A percentile compares a stretch with the other conserved stretches of the same genome.
Conservation (phyloP, 805 yeast genomes). For the Myxozyma neotropica region DNA sequence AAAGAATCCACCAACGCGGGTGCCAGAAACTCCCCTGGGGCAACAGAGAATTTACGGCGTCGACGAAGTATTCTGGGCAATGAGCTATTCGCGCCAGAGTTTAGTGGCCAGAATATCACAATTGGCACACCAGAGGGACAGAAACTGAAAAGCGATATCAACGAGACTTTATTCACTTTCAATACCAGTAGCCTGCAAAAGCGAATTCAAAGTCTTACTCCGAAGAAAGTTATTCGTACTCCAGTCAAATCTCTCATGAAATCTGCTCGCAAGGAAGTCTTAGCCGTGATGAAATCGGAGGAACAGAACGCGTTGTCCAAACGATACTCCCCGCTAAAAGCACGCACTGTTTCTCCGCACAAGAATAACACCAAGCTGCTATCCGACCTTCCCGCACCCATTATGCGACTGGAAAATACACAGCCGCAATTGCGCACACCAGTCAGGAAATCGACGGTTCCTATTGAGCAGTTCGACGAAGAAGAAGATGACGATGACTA, state of each 20-base stretch:
- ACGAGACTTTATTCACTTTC: slow-evolving; percentile 18
- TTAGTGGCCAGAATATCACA: slow-evolving; percentile 20
- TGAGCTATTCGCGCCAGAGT: not conserved
- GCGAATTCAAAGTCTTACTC: slow-evolving; percentile 31
- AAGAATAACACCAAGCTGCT: not conserved
- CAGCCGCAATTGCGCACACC: not conserved
- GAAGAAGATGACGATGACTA: slow-evolving; percentile 7
- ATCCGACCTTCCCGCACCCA: slow-evolving; percentile 17
- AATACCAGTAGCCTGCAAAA: slow-evolving; percentile 26
- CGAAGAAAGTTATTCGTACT: slow-evolving; percentile 21
- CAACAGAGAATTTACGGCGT: slow-evolving; percentile 4
- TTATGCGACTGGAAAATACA: not conserved
- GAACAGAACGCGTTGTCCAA: slow-evolving; percentile 27
- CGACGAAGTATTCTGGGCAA: slow-evolving; percentile 25
- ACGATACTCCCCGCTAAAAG: slow-evolving; percentile 30
- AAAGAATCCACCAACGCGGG: not conserved
- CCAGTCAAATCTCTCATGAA: slow-evolving; percentile 18
- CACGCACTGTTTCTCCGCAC: slow-evolving; percentile 5
- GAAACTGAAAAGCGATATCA: slow-evolving; percentile 26
- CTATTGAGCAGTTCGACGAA: not conserved
- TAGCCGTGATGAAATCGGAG: slow-evolving; percentile 11
- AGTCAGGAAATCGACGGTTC: not conserved
- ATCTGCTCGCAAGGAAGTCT: slow-evolving; percentile 9
- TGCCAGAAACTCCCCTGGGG: slow-evolving; percentile 12
- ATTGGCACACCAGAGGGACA: slow-evolving; percentile 31